These are phyloP conservation scores for Lepraria neglecta DNA, from an alignment of 495 filamentous ascomycete genomes.

Conservation along the genomic window DNA sequence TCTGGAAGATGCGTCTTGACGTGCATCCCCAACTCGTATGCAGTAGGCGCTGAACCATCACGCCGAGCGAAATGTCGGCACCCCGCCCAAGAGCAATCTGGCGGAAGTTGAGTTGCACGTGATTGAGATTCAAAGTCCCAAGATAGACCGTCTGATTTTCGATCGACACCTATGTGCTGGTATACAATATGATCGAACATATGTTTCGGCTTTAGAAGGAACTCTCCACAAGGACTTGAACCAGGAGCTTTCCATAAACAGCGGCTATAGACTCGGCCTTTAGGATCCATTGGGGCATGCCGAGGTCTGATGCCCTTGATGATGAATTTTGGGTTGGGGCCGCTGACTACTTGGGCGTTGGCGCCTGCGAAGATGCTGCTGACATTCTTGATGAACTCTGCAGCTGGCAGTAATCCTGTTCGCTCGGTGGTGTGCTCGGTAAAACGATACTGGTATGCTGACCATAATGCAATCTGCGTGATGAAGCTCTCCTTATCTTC, in stretches of 20 bases:
- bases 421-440: slow-evolving; percentile 42
- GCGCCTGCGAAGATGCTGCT: slow-evolving; percentile 68
- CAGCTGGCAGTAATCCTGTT: slow-evolving; percentile 67
- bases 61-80: slow-evolving; percentile 43
- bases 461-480: slow-evolving; percentile 94
- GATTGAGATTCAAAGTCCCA: slow-evolving; percentile 11
- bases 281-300: slow-evolving; percentile 63
- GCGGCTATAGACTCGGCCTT: slow-evolving; percentile 51
- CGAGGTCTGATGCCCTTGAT: slow-evolving; percentile 85
- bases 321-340: slow-evolving; percentile 65
- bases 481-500: slow-evolving; percentile 79
- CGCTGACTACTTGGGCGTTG: slow-evolving; percentile 72
- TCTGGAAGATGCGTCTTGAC: slow-evolving; percentile 59
- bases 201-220: slow-evolving; percentile 50
- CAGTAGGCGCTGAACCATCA: slow-evolving; percentile 35
- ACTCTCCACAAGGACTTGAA: slow-evolving; percentile 53
- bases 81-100: slow-evolving; percentile 51
- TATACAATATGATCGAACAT: slow-evolving; percentile 70
- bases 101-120: slow-evolving; percentile 15
- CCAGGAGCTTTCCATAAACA: slow-evolving; percentile 50
- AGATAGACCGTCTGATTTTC: slow-evolving; percentile 43
- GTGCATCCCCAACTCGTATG: slow-evolving; percentile 50
- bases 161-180: slow-evolving; percentile 57
- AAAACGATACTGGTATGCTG: slow-evolving; percentile 88
- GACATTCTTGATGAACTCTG: slow-evolving; percentile 96